These are phyloP conservation scores for Zea mays DNA, from an alignment of 176 grass and related monocot species.

Conservation along the genomic window DNA sequence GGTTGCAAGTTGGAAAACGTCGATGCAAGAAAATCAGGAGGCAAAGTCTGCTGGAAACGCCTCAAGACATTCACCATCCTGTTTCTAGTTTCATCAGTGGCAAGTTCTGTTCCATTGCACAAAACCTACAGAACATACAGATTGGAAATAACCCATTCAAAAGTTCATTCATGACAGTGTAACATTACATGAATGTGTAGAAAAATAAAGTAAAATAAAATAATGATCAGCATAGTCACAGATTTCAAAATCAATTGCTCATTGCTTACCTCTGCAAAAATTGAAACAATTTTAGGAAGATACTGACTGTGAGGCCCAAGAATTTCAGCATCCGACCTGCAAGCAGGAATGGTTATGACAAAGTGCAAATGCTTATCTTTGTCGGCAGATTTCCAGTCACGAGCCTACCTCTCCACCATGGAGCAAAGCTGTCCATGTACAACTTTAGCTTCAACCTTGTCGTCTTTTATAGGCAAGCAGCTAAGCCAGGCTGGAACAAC, in stretches of 20 bases:
- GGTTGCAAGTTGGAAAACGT: constrained; percentile 86
- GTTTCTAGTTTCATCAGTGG: constrained; percentile 65
- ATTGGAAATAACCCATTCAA: neutral
- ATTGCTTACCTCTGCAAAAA: constrained; percentile 78
- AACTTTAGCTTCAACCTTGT: constrained; percentile 98
- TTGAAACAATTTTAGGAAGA: constrained; percentile 74
- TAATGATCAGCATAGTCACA: neutral
- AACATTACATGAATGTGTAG: neutral
- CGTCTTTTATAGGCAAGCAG: constrained; percentile 93
- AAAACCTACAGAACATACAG: constrained; percentile 60
- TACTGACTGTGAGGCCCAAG: constrained; percentile 80
- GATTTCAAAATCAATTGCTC: neutral
- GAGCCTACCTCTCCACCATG: constrained; percentile 86
- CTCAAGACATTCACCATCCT: constrained; percentile 76
- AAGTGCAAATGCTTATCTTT: constrained; percentile 15
- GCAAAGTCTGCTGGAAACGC: constrained; percentile 78
- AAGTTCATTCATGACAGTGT: neutral
- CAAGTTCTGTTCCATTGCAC: constrained; percentile 64
- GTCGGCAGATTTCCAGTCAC: constrained; percentile 3
- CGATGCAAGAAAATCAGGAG: constrained; percentile 70
- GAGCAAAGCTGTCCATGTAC: constrained; percentile 91
- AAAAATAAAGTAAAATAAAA: neutral
- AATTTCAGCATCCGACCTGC: constrained; percentile 78
- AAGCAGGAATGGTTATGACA: constrained; percentile 33
- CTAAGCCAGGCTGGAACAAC: constrained; percentile 86